phyloP scores from a whole-genome alignment of 208 protist species.

The Trypanosoma congolense region DNA sequence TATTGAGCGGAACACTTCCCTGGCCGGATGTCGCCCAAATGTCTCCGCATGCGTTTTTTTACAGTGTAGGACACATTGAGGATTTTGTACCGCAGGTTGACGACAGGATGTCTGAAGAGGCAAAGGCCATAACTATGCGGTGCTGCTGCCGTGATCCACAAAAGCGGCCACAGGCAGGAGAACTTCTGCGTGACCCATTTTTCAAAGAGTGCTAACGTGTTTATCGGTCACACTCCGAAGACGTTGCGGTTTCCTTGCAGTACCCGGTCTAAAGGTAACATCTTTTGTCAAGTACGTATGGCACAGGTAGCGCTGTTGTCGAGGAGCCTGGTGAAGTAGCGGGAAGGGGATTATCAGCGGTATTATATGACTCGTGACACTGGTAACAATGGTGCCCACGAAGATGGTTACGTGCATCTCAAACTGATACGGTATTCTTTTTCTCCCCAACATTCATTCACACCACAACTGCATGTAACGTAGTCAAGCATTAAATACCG shows the following conservation, averaged over 20 bases:
- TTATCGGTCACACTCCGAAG: neutral
- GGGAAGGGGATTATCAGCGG: too few relatives aligned
- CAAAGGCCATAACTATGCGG: conserved; percentile 34
- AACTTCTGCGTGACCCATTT: conserved; percentile 46
- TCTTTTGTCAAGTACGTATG: too few relatives aligned
- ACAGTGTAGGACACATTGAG: conserved; percentile 34
- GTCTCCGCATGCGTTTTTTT: conserved; percentile 32
- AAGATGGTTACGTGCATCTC: too few relatives aligned
- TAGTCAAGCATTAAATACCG: too few relatives aligned
- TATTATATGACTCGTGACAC: too few relatives aligned
- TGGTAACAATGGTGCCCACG: too few relatives aligned
- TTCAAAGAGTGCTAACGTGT: conserved; percentile 19
- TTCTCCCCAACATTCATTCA: too few relatives aligned
- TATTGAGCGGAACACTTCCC: conserved; percentile 61
- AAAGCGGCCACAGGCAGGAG: conserved; percentile 35
- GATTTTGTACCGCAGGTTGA: conserved; percentile 29
- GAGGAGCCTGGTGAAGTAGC: too few relatives aligned
- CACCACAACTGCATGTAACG: too few relatives aligned
- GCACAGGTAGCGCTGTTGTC: too few relatives aligned
- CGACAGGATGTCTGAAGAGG: conserved; percentile 28
- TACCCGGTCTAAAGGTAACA: too few relatives aligned
- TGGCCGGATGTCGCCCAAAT: conserved; percentile 32
- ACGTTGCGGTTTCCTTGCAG: neutral
- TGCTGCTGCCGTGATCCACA: conserved; percentile 37
- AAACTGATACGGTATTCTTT: too few relatives aligned